These are phyloP conservation scores for Hypoxylon sp. DNA, from an alignment of 2,329 filamentous ascomycete species.

Conservation along the genomic window DNA sequence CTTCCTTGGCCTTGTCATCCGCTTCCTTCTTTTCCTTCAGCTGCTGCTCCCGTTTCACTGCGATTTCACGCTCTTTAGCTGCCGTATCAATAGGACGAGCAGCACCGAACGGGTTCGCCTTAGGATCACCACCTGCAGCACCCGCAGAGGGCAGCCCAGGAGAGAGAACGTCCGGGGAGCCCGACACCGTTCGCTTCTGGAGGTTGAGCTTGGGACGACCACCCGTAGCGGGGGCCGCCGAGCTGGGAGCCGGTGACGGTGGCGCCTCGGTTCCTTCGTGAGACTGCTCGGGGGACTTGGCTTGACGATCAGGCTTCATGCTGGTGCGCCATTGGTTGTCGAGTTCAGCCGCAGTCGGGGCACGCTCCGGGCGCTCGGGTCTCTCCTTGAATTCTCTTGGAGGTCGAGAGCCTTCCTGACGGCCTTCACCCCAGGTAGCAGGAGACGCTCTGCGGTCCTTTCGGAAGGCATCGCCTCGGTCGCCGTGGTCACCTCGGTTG, in stretches of 20 bases:
- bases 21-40: conserved; percentile 86
- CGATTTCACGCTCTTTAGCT: conserved; percentile 87
- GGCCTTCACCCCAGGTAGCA: conserved; percentile 79
- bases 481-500: conserved; percentile 60
- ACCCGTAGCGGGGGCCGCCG: conserved; percentile 64
- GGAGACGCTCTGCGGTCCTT: conserved; percentile 76
- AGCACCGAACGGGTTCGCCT: conserved; percentile 92
- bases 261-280: conserved; percentile 82
- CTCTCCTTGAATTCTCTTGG: conserved; percentile 81
- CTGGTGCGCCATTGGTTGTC: conserved; percentile 92
- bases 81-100: conserved; percentile 95
- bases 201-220: conserved; percentile 87
- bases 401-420: conserved; percentile 81
- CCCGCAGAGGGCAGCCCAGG: conserved; percentile 62
- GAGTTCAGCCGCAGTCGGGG: conserved; percentile 87
- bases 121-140: conserved; percentile 71
- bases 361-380: conserved; percentile 70
- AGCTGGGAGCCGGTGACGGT: conserved; percentile 70
- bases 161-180: conserved; percentile 66
- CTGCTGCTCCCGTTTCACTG: conserved; percentile 83
- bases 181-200: conserved; percentile 89
- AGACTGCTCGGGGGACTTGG: conserved; percentile 72
- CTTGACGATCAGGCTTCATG: conserved; percentile 84
- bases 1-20: conserved; percentile 86
- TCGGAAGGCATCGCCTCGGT: conserved; percentile 65